phyloP scores from a whole-genome alignment of 352 stramenopile genomes.

The Globisporangium spiculum region DNA sequence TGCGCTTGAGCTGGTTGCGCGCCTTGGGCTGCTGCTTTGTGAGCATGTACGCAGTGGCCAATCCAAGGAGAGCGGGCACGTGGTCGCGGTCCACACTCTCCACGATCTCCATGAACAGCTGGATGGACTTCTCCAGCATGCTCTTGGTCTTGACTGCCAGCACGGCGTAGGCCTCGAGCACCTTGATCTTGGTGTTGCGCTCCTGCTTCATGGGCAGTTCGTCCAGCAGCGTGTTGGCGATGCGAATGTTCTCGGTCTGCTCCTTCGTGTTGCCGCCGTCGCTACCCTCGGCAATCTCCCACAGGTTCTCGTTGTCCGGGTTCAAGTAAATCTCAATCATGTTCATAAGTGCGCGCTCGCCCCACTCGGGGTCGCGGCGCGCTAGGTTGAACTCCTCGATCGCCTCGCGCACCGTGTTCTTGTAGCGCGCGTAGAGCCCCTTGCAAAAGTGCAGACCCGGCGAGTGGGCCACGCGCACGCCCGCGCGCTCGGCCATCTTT shows the following conservation, averaged over 20 bases:
- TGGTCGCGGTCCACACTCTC: constrained; percentile 85
- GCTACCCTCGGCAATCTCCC: constrained; percentile 49
- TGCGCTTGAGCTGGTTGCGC: constrained; percentile 93
- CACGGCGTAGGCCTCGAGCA: constrained; percentile 87
- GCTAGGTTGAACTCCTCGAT: constrained; percentile 47
- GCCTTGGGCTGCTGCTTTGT: constrained; percentile 91
- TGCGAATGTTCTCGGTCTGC: constrained; percentile 83
- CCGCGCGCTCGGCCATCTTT: constrained; percentile 70
- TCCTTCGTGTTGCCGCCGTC: constrained; percentile 59
- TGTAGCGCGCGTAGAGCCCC: constrained; percentile 86
- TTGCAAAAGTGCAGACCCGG: constrained; percentile 90
- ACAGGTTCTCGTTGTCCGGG: constrained; percentile 91
- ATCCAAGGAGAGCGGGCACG: constrained; percentile 88
- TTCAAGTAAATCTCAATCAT: constrained; percentile 95
- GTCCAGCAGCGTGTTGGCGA: constrained; percentile 86
- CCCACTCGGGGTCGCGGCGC: constrained; percentile 82
- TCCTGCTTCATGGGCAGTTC: constrained; percentile 51
- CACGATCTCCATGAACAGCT: constrained; percentile 90
- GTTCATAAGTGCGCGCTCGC: constrained; percentile 81
- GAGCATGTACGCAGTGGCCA: constrained; percentile 90
- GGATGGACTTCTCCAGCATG: constrained; percentile 87
- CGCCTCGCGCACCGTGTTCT: constrained; percentile 89
- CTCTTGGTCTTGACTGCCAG: constrained; percentile 78
- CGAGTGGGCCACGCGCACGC: constrained; percentile 71
- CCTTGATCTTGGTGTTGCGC: constrained; percentile 58